Evolutionary conservation across 2,329 filamentous ascomycete species (phyloP), one percentile per base, ranked within the genome.

Genomic region (Sporothrix pseudoabietina): DNA sequence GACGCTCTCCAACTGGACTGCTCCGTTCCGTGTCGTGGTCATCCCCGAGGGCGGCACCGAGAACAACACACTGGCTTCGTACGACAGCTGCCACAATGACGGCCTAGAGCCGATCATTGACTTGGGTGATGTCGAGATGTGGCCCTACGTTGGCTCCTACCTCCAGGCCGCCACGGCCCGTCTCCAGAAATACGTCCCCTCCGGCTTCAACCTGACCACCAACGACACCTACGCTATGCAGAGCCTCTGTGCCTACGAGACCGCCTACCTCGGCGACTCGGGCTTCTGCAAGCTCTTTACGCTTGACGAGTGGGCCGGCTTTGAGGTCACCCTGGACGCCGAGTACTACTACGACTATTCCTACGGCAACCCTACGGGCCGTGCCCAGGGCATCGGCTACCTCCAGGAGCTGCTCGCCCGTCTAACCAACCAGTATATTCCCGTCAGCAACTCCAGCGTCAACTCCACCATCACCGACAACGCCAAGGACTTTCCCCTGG

Each of bases 281-380:
- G 81, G 84, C 44, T 88, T 88, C 79, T 88, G 87, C 79, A 76
- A 77, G 26, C 81, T 88, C 35, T 88, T 88, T 79, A 88, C 86
- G 0, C 80, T 99, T 61, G 82, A 86, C 68, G 87, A 88, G 77
- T 88, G 86, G 87, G 79, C 81, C 26, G 85, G 84, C 22, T 88
- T 86, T 76, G 86, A 87, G 73, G 84, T 85, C 74, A 84, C 83
- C 3, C 78, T 87, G 10, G 87, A 88, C 75, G 82, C 87, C 49
- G 83, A 85, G 71, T 89, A 85, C 80, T 83, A 81, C 78, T 84
- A 81, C 74, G 83, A 85, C 76, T 85, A 83, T 73, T 79, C 78
- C 12, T 85, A 78, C 74, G 85, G 85, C 41, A 84, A 84, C 14
- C 85, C 86, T 1, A 86, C 82, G 0, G 85, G 84, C 35, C 84